Base-by-base conservation (phyloP, 768 basidiomycete species). In the Termitomyces sp. region DNA sequence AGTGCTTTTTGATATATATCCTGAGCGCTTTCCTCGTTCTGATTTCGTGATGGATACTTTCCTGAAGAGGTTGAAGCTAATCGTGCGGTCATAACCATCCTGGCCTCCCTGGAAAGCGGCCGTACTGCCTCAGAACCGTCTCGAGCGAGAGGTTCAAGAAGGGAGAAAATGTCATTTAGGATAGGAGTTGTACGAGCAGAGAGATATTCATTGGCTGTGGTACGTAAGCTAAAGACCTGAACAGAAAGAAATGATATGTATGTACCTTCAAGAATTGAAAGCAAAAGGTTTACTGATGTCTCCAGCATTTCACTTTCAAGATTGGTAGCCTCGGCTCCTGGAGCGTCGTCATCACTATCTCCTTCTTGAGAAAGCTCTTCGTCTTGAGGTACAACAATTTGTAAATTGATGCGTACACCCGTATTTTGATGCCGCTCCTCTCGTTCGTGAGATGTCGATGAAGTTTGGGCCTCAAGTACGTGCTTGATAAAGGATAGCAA, bases 1-100 rank as follows among this genome's bases (percentile, higher is more conserved):
- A 98, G 76, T 3, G 94, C 92, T 63, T 89, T 87, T 64, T 93
- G 92, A 69, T 97, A 98, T 7, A 76, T 81, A 48, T 84, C 85
- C 55, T 85, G 84, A 4, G 82, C 72, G 31, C 70, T 69, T 58
- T 80, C 77, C 46, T 79, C 73, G 50, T 69, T 71, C 5, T 53
- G 59, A 3, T 59, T 65, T 10, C 68, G 71, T 10, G 65, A 52
- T 7, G 64, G 22, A 55, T 69, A 64, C 1, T 56, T 59, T 16
- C 56, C 60, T 8, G 75, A 66, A 12, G 84, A 85, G 1, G 80
- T 71, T 4, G 87, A 83, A 0, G 89, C 90, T 26, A 87, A 71
- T 20, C 93, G 86, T 5, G 90, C 88, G 4, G 89, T 90, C 68
- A 97, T 84, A 13, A 94, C 87, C 70, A 95, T 83, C 56, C 83